phyloP scores from a whole-genome alignment of 768 basidiomycete species.

The Boletus barrowsii region DNA sequence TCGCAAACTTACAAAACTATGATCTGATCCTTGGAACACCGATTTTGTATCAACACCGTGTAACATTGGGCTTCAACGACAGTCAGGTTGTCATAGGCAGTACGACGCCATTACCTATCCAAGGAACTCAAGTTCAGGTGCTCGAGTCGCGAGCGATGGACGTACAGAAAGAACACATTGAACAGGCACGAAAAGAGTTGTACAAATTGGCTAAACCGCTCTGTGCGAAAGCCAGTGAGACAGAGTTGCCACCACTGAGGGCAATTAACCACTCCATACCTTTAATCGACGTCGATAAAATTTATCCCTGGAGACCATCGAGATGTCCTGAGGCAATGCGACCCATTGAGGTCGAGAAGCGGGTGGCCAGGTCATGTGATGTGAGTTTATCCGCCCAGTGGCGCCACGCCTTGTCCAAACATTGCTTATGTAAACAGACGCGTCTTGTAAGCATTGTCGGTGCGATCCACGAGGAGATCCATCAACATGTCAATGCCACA shows the following conservation, averaged over 20 bases:
- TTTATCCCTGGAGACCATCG: not conserved
- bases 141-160: not conserved
- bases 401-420: too few relatives aligned
- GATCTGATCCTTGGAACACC: conserved; percentile 40
- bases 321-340: not conserved
- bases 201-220: not conserved
- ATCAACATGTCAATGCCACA: too few relatives aligned
- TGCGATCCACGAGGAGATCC: too few relatives aligned
- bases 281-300: not conserved
- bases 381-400: too few relatives aligned
- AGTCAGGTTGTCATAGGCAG: not conserved
- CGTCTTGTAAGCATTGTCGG: too few relatives aligned
- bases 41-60: conserved; percentile 34
- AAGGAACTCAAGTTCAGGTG: not conserved
- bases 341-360: too few relatives aligned
- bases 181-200: not conserved
- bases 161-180: not conserved
- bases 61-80: not conserved
- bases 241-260: too few relatives aligned
- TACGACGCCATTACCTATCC: not conserved
- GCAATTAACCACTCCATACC: not conserved
- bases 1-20: conserved; percentile 38
- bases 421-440: too few relatives aligned
- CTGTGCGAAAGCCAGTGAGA: too few relatives aligned
- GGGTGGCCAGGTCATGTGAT: too few relatives aligned